Base-by-base conservation (phyloP, 257 asterid species). In the Nicotiana paniculata region DNA sequence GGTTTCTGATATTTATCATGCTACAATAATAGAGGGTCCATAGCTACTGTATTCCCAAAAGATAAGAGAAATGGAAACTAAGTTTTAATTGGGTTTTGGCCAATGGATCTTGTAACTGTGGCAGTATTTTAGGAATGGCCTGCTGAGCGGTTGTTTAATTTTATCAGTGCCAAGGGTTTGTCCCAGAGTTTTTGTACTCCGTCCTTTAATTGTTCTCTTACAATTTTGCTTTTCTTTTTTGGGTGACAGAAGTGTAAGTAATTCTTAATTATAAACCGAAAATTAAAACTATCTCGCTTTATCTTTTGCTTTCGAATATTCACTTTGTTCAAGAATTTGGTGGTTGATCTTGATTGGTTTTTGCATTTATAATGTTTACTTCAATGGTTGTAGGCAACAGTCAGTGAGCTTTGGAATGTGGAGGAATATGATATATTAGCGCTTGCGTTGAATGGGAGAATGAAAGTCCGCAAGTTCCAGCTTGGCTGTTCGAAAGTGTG, bases 401-500 rank as follows among this genome's bases (percentile, higher is more conserved):
- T 93, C 13, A 85, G 93, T 12, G 99, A 96, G 85, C 94, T 94
- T 39, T 94, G 98, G 98, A 94, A 91, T n/a, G 97, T 93, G 80
- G 99, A 96, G 85, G 99, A 96, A 86, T 89, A 88, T 66, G 97
- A 96, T 54, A 62, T 94, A 77, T 93, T 96, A 70, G 98, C 98
- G 0, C 97, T 92, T 72, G 99, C 98, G 3, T 51, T 96, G 84
- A 82, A 94, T 81, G 98, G 98, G 16, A 92, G 85, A 66, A 88
- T 92, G 96, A 93, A 93, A 90, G 78, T 83, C 83, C 89, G 84
- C 75, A 86, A 87, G 84, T 93, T 94, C 81, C 85, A 79, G 11
- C 84, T 94, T 9, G 86, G 91, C 21, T 92, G 97, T 77, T 87
- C 89, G 53, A 74, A 81, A 84, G 78, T 87, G 61, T 88, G 84